A percentile compares a stretch with the other conserved stretches of the same genome.
Conservation (phyloP, 2,329 filamentous ascomycete genomes). For the Aureobasidium sp. region DNA sequence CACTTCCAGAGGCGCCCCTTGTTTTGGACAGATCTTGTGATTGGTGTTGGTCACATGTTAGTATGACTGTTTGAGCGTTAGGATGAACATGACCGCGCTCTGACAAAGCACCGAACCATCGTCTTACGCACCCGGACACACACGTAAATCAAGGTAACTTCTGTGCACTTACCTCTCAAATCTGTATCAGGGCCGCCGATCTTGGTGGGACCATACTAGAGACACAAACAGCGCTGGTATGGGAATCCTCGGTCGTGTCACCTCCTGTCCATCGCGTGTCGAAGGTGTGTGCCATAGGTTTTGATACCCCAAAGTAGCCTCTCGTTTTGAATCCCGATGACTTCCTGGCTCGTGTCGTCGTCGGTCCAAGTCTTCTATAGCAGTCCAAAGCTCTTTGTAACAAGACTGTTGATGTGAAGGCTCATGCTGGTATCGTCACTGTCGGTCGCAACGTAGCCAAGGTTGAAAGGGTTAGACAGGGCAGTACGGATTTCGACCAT, state of each 20-base stretch:
- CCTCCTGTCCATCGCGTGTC: neutral
- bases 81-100: neutral
- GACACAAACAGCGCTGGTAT: constrained; percentile 1
- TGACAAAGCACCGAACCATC: neutral
- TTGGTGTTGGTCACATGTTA: constrained; percentile 2
- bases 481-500: neutral
- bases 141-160: neutral
- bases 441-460: neutral
- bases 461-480: neutral
- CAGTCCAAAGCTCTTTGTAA: constrained; percentile 3
- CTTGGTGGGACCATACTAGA: neutral
- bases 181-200: neutral
- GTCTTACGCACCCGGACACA: neutral
- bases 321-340: constrained; percentile 1
- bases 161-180: constrained; percentile 2
- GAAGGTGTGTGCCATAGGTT: neutral
- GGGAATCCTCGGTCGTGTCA: neutral
- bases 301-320: neutral
- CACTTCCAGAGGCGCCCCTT: neutral
- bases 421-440: neutral
- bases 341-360: neutral
- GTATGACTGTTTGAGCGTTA: neutral
- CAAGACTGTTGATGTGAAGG: constrained; percentile 1
- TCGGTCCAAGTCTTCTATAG: constrained; percentile 1
- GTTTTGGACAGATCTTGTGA: neutral